Base-by-base conservation (phyloP, 345 rosid genomes). In the Lumnitzera racemosa region DNA sequence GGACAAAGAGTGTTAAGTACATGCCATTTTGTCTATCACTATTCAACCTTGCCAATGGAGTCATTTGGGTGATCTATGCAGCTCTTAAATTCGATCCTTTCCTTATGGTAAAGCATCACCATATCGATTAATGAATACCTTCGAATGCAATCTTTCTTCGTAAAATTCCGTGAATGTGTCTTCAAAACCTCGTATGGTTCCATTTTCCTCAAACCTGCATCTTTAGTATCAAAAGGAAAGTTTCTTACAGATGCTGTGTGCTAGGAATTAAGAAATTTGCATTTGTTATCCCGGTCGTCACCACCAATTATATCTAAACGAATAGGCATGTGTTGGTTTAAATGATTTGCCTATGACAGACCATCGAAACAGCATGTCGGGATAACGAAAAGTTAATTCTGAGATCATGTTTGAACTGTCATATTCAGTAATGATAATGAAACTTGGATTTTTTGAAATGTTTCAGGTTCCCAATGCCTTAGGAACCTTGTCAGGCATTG, bases 1-100 rank as follows among this genome's bases (percentile, higher is more conserved):
- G 49, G 71, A 79, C 96, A 47, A 90, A 78, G 83, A 90, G 97
- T 55, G 96, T 90, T 43, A 85, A 85, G 82, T 90, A 76, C 84
- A 85, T 90, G 97, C 97, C 97, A 0, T 71, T 90, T 66, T 57
- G 20, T 46, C 69, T 90, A 4, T 79, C 97, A 5, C 29, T 87
- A 2, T 75, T 85, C 43, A 82, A 65, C 71, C 62, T 85, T 3
- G 52, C 59, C 47, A 87, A 88, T 46, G 96, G 90, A 0, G 0
- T 70, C 57, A 43, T 87, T 46, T 90, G 96, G 97, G 53, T 66
- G 4, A 3, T 70, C 47, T 90, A 85, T 29, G 84, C 90, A 2
- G 50, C 69, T 48, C 84, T 90, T 25, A 59, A 75, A 58, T 75
- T 88, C 13, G 97, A 90, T 63, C 71, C 74, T 49, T 75, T 75